Conservation (phyloP, 176 grass and related monocot species). For the Hsuehochloa calcarea region DNA sequence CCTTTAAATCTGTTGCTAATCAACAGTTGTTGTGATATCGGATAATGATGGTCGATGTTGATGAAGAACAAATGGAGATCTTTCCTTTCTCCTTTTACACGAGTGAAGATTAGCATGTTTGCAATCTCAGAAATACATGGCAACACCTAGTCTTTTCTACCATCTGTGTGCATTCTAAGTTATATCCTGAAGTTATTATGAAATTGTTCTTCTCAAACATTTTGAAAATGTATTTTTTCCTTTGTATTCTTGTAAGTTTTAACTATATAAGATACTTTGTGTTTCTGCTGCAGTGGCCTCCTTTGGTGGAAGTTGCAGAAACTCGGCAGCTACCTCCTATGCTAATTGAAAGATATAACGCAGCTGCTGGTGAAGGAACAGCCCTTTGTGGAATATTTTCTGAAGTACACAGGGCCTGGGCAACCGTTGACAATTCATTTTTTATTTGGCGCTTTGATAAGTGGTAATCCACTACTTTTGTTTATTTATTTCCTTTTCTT, state of each 20-base stretch:
- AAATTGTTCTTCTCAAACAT: neutral
- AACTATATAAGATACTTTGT: neutral
- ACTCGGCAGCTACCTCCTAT: conserved; percentile 73
- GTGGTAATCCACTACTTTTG: conserved; percentile 48
- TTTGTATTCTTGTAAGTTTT: conserved; percentile 9
- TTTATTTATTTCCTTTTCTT: conserved; percentile 3
- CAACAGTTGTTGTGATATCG: neutral
- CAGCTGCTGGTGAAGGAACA: conserved; percentile 90
- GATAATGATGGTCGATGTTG: neutral
- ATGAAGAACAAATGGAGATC: neutral
- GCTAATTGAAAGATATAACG: conserved; percentile 92
- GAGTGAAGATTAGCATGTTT: neutral
- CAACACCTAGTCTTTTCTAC: conserved; percentile 5
- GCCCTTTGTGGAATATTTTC: conserved; percentile 90
- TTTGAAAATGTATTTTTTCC: neutral
- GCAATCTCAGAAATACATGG: neutral
- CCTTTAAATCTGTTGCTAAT: neutral
- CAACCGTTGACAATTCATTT: conserved; percentile 94
- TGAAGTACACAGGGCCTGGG: conserved; percentile 87
- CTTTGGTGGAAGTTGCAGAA: conserved; percentile 87
- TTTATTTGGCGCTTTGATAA: conserved; percentile 95
- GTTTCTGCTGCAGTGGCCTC: conserved; percentile 68
- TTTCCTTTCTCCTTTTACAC: neutral
- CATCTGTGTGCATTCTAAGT: neutral
- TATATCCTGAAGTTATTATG: conserved; percentile 20